Evolutionary conservation across 495 filamentous ascomycete species (phyloP), one percentile per base, ranked within the genome.

Genomic region (Podospora didyma): DNA sequence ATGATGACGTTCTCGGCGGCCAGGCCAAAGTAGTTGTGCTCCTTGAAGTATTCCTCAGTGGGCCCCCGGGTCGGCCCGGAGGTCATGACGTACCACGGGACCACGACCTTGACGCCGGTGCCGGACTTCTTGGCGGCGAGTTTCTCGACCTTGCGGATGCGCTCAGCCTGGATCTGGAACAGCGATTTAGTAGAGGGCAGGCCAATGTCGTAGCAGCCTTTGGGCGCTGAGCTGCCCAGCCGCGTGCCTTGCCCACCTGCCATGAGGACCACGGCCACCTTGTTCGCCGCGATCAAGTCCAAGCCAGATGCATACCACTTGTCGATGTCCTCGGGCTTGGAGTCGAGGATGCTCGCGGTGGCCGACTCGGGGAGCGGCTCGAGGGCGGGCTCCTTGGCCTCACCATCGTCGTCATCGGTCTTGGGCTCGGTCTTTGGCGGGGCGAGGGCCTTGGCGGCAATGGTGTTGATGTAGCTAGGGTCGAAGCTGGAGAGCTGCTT

Each of bases 41-140:
- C 76, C 72, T 88, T 76, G 72, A 99, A 99, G 78, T 92, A 99
- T 53, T 87, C 81, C 80, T 96, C 89, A 7, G 94, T 99, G 10
- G 92, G 89, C 52, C 84, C 83, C 61, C 92, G 82, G 12, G 94
- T 99, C n/a, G 94, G 95, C 10, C 94, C 94, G 63, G 90, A 96
- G 58, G 94, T 99, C 94, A 99, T 99, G 66, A 99, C 88, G 75
- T 97, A 99, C 94, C 94, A 99, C 7, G 94, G 95, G 28, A 99
- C 86, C 7, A 86, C 81, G 28, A 89, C 87, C 56, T 82, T 79
- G 61, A 76, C 67, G 26, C 56, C 69, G 46, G 22, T 66, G 52
- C 84, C 85, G 17, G 82, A 81, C 49, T 85, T 79, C 57, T 82
- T 78, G 77, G 89, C 86, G n/a, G 92, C 92, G 53, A 97, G 74